Percentiles rank a stretch among this genome's conserved stretches.
Evolutionary conservation across 352 stramenopile species (phyloP).

Genomic region (Phytophthora parvispora): DNA sequence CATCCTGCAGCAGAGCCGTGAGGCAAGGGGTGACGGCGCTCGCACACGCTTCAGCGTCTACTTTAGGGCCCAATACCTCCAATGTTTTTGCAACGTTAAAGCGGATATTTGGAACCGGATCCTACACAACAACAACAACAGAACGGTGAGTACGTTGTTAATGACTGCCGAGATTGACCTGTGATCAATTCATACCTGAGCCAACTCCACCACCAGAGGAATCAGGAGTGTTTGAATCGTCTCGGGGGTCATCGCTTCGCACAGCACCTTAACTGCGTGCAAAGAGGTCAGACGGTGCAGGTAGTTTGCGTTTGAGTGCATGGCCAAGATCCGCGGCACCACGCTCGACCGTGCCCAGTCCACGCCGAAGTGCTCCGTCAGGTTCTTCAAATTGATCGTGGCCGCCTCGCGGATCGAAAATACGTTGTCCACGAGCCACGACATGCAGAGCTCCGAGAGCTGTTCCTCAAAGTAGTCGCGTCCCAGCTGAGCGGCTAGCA

Average conservation of each 20-base stretch:
- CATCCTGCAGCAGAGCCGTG: slow-evolving; percentile 89
- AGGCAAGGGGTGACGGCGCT: slow-evolving; percentile 90
- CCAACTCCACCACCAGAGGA: slow-evolving; percentile 94
- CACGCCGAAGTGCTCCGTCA: slow-evolving; percentile 96
- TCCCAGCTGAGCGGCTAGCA: slow-evolving; percentile 97
- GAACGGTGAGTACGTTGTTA: not conserved
- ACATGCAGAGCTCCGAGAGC: slow-evolving; percentile 96
- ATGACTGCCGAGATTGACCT: not conserved
- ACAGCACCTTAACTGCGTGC: slow-evolving; percentile 89
- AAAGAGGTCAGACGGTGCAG: slow-evolving; percentile 95
- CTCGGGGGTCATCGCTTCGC: slow-evolving; percentile 76
- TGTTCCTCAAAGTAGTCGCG: slow-evolving; percentile 97
- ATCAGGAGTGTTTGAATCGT: slow-evolving; percentile 91
- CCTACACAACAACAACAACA: slow-evolving; percentile 48
- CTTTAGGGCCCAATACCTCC: slow-evolving; percentile 83
- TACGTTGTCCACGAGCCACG: slow-evolving; percentile 98
- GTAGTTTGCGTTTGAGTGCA: slow-evolving; percentile 96
- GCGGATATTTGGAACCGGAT: slow-evolving; percentile 98
- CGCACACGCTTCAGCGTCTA: slow-evolving; percentile 70
- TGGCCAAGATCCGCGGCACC: slow-evolving; percentile 95
- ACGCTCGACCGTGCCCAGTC: slow-evolving; percentile 96
- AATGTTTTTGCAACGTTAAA: slow-evolving; percentile 99
- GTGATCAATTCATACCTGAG: slow-evolving; percentile 64
- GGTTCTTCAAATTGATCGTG: slow-evolving; percentile 95
- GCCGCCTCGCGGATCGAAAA: slow-evolving; percentile 98